phyloP scores from a whole-genome alignment of 2,329 filamentous ascomycete genomes.

The Paecilomyces formosus region DNA sequence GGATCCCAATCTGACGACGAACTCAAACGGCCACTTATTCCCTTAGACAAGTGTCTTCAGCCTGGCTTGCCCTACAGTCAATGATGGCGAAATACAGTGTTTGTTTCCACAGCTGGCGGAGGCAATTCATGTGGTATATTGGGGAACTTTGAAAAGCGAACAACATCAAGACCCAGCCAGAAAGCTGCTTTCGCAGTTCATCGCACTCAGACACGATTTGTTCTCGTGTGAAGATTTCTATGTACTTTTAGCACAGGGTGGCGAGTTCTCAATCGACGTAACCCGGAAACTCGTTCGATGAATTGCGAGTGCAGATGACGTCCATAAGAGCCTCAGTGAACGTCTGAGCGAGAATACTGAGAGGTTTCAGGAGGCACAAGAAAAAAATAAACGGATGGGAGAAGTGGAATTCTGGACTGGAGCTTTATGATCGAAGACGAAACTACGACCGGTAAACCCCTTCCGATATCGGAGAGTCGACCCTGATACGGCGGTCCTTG shows the following conservation, averaged over 20 bases:
- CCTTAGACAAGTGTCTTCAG: neutral
- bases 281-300: neutral
- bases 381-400: too few species aligned
- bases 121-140: neutral
- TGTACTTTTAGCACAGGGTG: neutral
- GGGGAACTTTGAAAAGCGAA: conserved; percentile 45
- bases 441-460: too few species aligned
- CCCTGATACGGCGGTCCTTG: neutral
- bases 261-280: neutral
- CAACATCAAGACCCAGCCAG: neutral
- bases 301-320: neutral
- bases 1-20: neutral
- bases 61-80: neutral
- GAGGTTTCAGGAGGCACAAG: too few species aligned
- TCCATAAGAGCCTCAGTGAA: too few species aligned
- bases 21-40: neutral
- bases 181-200: neutral
- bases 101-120: neutral
- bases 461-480: neutral
- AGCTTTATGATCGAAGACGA: too few species aligned
- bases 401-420: neutral
- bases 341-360: too few species aligned
- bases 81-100: neutral
- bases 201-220: neutral
- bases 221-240: neutral